These are phyloP conservation scores for Ophidiomyces ophidiicola DNA, from an alignment of 2,329 filamentous ascomycete genomes.

Conservation along the genomic window DNA sequence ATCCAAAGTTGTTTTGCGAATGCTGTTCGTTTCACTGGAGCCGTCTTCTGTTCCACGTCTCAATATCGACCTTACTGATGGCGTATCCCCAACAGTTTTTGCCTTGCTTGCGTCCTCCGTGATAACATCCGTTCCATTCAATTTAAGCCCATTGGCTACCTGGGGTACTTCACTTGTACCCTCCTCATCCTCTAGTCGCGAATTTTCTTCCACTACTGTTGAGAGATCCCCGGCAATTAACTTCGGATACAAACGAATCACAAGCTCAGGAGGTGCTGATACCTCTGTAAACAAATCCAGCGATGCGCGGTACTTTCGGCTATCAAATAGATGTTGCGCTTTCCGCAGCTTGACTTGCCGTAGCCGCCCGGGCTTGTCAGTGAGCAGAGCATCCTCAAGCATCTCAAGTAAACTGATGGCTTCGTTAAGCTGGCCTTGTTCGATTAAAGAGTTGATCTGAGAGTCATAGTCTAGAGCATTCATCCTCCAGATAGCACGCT, in stretches of 20 bases:
- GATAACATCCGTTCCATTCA: conserved; percentile 19
- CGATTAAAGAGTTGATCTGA: conserved; percentile 72
- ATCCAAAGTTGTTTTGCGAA: conserved; percentile 25
- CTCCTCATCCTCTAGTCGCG: conserved; percentile 15
- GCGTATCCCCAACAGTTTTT: conserved; percentile 23
- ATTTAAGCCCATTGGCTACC: conserved; percentile 22
- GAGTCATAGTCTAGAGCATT: conserved; percentile 80
- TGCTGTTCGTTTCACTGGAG: conserved; percentile 30
- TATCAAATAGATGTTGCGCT: conserved; percentile 69
- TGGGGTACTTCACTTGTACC: conserved; percentile 16
- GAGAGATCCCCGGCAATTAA: conserved; percentile 74
- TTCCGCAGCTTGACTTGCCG: conserved; percentile 85
- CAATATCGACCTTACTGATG: conserved; percentile 30
- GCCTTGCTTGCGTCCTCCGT: conserved; percentile 20
- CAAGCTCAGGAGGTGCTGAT: conserved; percentile 75
- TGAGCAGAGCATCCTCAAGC: conserved; percentile 82
- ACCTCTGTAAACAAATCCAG: conserved; percentile 88
- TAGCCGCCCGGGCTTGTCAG: conserved; percentile 67
- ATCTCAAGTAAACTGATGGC: conserved; percentile 79
- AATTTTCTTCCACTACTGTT: conserved; percentile 40
- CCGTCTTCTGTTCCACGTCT: conserved; percentile 26
- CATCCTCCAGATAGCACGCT: conserved; percentile 92
- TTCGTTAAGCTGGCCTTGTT: conserved; percentile 67
- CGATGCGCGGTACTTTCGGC: conserved; percentile 70
- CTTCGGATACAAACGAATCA: conserved; percentile 71